Percentiles rank a stretch among this genome's conserved stretches.
phyloP scores from a whole-genome alignment of 2,329 filamentous ascomycete species.

The Paradendryphiella salina region DNA sequence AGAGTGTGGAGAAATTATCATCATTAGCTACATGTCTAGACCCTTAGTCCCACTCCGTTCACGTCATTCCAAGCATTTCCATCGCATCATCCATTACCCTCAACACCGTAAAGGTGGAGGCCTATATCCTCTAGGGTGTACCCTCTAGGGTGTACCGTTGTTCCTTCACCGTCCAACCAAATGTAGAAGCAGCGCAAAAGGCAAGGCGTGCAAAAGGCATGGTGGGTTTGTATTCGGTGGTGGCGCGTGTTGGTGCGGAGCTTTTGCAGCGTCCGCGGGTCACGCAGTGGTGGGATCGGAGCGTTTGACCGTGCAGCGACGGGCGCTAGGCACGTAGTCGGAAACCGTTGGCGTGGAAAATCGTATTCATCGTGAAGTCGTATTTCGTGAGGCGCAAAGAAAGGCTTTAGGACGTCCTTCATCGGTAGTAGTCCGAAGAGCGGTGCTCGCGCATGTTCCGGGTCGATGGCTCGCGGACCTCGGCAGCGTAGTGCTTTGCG shows the following conservation, averaged over 20 bases:
- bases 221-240: slow-evolving; percentile 10
- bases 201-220: slow-evolving; percentile 17
- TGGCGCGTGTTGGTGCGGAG: slow-evolving; percentile 10
- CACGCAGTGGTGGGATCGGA: slow-evolving; percentile 4
- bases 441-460: slow-evolving; percentile 45
- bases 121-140: slow-evolving; percentile 8
- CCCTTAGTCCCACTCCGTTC: slow-evolving; percentile 4
- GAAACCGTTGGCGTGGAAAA: slow-evolving; percentile 5
- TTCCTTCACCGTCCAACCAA: slow-evolving; percentile 8
- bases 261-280: slow-evolving; percentile 14
- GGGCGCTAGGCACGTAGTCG: slow-evolving; percentile 10
- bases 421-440: slow-evolving; percentile 47
- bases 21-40: slow-evolving; percentile 14
- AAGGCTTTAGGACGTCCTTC: slow-evolving; percentile 25
- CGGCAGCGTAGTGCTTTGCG: slow-evolving; percentile 46
- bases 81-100: slow-evolving; percentile 18
- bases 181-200: slow-evolving; percentile 18
- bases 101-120: slow-evolving; percentile 23
- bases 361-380: slow-evolving; percentile 7
- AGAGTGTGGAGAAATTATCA: slow-evolving; percentile 8
- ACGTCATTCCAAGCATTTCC: slow-evolving; percentile 14
- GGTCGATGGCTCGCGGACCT: slow-evolving; percentile 48
- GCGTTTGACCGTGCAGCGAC: neutral
- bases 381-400: slow-evolving; percentile 16
- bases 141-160: slow-evolving; percentile 9